Evolutionary conservation across 2,329 filamentous ascomycete genomes (phyloP).

Genomic region (Sclerotinia subarctica): DNA sequence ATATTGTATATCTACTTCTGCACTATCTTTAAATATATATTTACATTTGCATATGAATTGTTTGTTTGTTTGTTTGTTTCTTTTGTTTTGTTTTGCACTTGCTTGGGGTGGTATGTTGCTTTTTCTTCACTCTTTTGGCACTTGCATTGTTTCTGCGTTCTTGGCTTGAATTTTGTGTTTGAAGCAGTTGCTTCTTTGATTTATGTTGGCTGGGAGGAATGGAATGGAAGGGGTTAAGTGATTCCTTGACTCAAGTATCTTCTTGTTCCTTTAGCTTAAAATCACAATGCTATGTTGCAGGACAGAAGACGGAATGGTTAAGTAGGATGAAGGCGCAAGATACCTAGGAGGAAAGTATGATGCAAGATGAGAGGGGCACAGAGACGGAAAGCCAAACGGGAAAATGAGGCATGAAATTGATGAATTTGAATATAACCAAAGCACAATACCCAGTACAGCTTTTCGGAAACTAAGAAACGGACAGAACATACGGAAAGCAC

Average conservation of each 20-base stretch:
- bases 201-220: too few relatives aligned
- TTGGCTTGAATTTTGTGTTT: too few relatives aligned
- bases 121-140: not conserved
- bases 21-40: conserved; percentile 31
- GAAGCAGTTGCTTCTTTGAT: not conserved
- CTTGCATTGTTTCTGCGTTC: not conserved
- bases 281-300: too few relatives aligned
- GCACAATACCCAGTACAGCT: not conserved
- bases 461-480: not conserved
- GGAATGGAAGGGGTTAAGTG: not conserved
- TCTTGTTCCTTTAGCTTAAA: not conserved
- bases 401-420: not conserved
- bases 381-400: not conserved
- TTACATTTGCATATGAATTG: not conserved
- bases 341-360: too few relatives aligned
- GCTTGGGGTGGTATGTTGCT: not conserved
- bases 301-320: too few relatives aligned
- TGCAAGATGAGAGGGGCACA: not conserved
- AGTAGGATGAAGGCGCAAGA: not conserved
- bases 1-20: conserved; percentile 33
- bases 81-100: not conserved
- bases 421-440: not conserved
- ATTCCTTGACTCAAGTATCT: not conserved
- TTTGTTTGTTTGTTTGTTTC: not conserved
- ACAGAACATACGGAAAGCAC: not conserved